Percentiles rank a stretch among this genome's conserved stretches.
phyloP scores from a whole-genome alignment of 768 basidiomycete species.

The Crassisporium funariophilum region DNA sequence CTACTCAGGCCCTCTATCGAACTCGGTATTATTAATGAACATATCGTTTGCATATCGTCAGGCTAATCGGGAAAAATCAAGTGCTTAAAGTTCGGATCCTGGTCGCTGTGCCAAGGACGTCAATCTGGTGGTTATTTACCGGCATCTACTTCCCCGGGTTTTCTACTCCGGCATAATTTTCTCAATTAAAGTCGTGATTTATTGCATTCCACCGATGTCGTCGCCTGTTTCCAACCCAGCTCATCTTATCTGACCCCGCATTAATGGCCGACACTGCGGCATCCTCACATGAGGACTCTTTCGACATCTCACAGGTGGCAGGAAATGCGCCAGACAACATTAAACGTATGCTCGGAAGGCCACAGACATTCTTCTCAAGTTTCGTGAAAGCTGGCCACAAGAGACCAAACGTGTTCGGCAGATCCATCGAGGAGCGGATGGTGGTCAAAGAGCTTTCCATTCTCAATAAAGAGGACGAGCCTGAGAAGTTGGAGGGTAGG shows the following conservation, averaged over 20 bases:
- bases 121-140: too few species aligned
- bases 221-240: not conserved
- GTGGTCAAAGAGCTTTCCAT: constrained; percentile 41
- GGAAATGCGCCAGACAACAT: constrained; percentile 27
- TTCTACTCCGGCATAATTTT: too few species aligned
- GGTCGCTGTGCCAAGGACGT: too few species aligned
- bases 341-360: constrained; percentile 23
- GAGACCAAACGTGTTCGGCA: constrained; percentile 21
- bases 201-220: not conserved
- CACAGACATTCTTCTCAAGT: constrained; percentile 14
- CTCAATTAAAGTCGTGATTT: too few species aligned
- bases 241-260: not conserved
- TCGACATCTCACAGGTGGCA: constrained; percentile 14
- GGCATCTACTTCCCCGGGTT: too few species aligned
- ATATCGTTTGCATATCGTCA: too few species aligned
- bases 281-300: not conserved
- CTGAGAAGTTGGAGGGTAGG: constrained; percentile 40
- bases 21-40: too few species aligned
- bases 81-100: too few species aligned
- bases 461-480: constrained; percentile 41
- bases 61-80: too few species aligned
- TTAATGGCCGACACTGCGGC: not conserved
- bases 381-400: constrained; percentile 11
- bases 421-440: constrained; percentile 25
- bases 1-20: too few species aligned